Evolutionary conservation across 768 basidiomycete species (phyloP).

Genomic region (Calocera viscosa): DNA sequence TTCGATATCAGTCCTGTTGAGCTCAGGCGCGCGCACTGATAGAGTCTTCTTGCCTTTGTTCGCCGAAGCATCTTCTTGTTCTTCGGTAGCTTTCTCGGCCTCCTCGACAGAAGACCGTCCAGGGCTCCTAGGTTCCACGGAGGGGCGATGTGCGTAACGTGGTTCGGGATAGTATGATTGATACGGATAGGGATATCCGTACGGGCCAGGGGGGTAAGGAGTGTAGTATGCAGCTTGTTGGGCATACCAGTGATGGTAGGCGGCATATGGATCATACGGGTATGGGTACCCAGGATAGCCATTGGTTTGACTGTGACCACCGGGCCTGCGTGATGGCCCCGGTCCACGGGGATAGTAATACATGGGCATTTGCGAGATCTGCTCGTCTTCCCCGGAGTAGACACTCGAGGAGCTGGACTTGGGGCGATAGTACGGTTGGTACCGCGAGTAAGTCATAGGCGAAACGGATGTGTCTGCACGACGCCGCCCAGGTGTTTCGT

Average conservation of each 20-base stretch:
- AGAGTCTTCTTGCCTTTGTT: background rate
- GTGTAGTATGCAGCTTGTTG: background rate
- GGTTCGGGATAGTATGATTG: background rate
- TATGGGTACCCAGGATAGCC: background rate
- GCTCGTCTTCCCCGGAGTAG: background rate
- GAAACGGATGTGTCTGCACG: background rate
- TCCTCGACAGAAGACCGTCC: background rate
- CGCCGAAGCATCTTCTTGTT: background rate
- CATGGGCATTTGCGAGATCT: background rate
- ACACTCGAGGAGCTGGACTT: background rate
- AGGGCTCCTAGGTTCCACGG: background rate
- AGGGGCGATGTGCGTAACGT: background rate
- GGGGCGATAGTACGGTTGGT: background rate
- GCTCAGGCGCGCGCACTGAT: background rate
- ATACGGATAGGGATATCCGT: background rate
- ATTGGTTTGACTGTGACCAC: background rate
- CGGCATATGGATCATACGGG: background rate
- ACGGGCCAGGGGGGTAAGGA: background rate
- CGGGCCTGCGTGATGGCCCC: background rate
- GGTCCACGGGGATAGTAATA: background rate
- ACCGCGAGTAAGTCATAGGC: background rate
- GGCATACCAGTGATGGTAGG: background rate
- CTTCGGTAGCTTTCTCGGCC: background rate
- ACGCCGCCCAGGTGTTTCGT: background rate
- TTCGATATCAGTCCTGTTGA: background rate